These are phyloP conservation scores for Sclerotinia sclerotiorum DNA, from an alignment of 2,329 filamentous ascomycete species.

Conservation along the genomic window DNA sequence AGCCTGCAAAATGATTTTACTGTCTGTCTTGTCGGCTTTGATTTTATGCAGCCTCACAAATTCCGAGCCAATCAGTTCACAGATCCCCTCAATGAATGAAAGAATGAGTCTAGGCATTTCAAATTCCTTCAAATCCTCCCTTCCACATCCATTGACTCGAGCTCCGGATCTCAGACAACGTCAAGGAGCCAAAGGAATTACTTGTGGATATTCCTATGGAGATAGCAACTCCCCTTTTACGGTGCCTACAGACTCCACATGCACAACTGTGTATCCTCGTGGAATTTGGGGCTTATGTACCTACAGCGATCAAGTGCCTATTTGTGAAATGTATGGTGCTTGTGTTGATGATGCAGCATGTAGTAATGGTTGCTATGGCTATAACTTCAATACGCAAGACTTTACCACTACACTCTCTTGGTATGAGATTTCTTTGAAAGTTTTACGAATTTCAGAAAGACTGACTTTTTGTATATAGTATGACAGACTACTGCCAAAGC, in stretches of 20 bases:
- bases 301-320: neutral
- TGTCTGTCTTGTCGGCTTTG: neutral
- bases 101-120: too few species aligned
- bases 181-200: neutral
- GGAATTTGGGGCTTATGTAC: neutral
- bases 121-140: neutral
- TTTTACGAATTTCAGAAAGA: fast-evolving
- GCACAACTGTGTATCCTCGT: neutral
- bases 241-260: neutral
- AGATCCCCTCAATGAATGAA: neutral
- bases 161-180: neutral
- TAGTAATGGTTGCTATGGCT: neutral
- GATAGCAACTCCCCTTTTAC: neutral
- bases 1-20: neutral
- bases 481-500: neutral
- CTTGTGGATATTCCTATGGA: neutral
- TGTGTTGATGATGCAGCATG: neutral
- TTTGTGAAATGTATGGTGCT: slow-evolving; percentile 1
- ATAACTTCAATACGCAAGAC: neutral
- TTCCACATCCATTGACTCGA: neutral
- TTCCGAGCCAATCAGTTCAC: neutral
- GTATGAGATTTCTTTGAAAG: neutral
- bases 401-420: neutral
- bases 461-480: neutral
- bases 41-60: neutral